Evolutionary conservation across 495 filamentous ascomycete species (phyloP).

Genomic region (Daldinia bambusicola): DNA sequence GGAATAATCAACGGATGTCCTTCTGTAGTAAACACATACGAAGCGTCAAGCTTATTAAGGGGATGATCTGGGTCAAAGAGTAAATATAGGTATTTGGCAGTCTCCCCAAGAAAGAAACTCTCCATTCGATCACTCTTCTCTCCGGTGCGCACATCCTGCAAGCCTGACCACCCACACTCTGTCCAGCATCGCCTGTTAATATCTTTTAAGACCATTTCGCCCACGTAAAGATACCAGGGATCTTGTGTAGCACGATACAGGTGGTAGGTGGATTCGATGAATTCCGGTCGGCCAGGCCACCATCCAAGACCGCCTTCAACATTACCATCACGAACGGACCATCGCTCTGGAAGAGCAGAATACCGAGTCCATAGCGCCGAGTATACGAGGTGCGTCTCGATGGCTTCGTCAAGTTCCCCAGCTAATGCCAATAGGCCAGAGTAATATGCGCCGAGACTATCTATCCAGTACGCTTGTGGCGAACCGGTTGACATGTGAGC

Average conservation of each 20-base stretch:
- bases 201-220: constrained; percentile 93
- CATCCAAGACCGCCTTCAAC: constrained; percentile 89
- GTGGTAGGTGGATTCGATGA: constrained; percentile 95
- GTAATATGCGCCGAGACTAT: constrained; percentile 94
- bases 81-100: constrained; percentile 91
- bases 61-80: constrained; percentile 89
- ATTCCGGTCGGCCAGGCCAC: constrained; percentile 96
- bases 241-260: constrained; percentile 92
- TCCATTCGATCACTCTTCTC: constrained; percentile 97
- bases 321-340: constrained; percentile 85
- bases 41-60: constrained; percentile 82
- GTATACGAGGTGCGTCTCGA: constrained; percentile 85
- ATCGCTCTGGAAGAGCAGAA: constrained; percentile 90
- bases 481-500: constrained; percentile 86
- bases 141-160: constrained; percentile 91
- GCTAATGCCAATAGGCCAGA: constrained; percentile 88
- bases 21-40: constrained; percentile 95
- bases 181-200: constrained; percentile 92
- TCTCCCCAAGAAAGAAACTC: constrained; percentile 98
- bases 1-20: constrained; percentile 93
- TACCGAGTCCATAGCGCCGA: constrained; percentile 95
- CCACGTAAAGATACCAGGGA: constrained; percentile 95
- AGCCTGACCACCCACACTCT: constrained; percentile 91
- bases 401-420: constrained; percentile 89
- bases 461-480: constrained; percentile 86